phyloP scores from a whole-genome alignment of 257 asterid genomes.

The Solanum dulcamara region DNA sequence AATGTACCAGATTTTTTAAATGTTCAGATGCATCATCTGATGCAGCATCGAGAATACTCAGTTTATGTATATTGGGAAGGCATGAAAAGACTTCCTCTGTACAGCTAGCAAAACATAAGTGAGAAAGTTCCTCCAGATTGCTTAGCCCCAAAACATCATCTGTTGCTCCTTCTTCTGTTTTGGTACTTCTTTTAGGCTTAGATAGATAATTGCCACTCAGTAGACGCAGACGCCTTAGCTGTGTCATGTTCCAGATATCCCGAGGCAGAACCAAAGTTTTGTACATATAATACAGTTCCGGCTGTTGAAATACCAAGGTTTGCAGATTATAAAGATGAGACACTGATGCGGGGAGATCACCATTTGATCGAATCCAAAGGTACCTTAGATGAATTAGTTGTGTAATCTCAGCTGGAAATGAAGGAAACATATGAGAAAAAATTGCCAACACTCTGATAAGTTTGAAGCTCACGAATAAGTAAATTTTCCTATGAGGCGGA shows the following conservation, averaged over 20 bases:
- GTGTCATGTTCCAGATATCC: slow-evolving; percentile 15
- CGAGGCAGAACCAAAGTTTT: slow-evolving; percentile 7
- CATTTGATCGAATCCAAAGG: slow-evolving; percentile 12
- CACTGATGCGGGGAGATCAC: slow-evolving; percentile 9
- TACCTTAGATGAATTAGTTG: slow-evolving; percentile 16
- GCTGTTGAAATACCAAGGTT: slow-evolving; percentile 8
- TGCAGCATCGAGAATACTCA: slow-evolving; percentile 11
- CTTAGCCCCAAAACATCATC: slow-evolving; percentile 2
- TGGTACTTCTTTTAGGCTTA: neutral
- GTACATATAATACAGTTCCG: neutral
- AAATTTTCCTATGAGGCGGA: neutral
- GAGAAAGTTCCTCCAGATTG: slow-evolving; percentile 12
- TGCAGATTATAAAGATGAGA: slow-evolving; percentile 21
- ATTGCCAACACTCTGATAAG: slow-evolving; percentile 22
- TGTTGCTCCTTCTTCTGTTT: neutral
- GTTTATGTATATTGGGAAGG: slow-evolving; percentile 14
- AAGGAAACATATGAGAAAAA: neutral
- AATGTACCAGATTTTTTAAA: neutral
- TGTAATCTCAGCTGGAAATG: slow-evolving; percentile 13
- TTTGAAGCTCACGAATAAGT: slow-evolving; percentile 4
- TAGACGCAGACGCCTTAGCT: slow-evolving; percentile 13
- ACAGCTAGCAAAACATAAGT: slow-evolving; percentile 7
- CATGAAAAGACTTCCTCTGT: slow-evolving; percentile 1
- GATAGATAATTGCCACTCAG: slow-evolving; percentile 5
- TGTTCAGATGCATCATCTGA: neutral